Evolutionary conservation across 768 basidiomycete genomes (phyloP).

Genomic region (Arthromyces matolae): DNA sequence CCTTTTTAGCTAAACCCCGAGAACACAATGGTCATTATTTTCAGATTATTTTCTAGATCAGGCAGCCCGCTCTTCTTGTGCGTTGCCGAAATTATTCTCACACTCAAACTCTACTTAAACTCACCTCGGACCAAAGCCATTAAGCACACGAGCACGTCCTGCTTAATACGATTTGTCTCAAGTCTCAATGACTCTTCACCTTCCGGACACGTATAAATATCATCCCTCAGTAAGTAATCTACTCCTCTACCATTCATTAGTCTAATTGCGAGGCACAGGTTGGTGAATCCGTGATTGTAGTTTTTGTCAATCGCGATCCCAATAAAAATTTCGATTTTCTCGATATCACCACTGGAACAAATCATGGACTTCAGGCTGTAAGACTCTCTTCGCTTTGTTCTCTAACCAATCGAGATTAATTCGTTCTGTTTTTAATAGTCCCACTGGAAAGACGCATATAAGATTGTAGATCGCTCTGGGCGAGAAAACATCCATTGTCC

Average conservation of each 20-base stretch:
- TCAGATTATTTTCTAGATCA: no score
- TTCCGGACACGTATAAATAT: constrained; percentile 4
- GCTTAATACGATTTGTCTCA: no score
- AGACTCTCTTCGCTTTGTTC: background rate
- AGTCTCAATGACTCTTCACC: constrained; percentile 4
- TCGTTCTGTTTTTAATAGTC: background rate
- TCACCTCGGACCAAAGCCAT: no score
- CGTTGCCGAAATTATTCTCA: constrained; percentile 5
- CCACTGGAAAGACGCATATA: constrained; percentile 8
- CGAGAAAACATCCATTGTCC: constrained; percentile 1
- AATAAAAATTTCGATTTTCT: constrained; percentile 1
- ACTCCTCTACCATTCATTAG: no score
- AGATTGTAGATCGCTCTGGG: constrained; percentile 4
- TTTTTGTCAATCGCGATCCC: constrained; percentile 5
- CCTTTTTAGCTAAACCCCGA: no score
- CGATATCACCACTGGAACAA: constrained; percentile 6
- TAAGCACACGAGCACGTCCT: no score
- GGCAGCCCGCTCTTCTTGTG: constrained; percentile 1
- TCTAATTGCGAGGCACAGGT: background rate
- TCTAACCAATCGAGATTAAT: no score
- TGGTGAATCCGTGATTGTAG: constrained; percentile 3
- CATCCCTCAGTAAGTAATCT: constrained; percentile 3
- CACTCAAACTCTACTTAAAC: background rate
- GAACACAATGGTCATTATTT: no score
- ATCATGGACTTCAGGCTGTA: constrained; percentile 1